Percentiles rank a stretch among this genome's conserved stretches.
Evolutionary conservation across 768 basidiomycete genomes (phyloP).

Genomic region (Russula dissimulans): DNA sequence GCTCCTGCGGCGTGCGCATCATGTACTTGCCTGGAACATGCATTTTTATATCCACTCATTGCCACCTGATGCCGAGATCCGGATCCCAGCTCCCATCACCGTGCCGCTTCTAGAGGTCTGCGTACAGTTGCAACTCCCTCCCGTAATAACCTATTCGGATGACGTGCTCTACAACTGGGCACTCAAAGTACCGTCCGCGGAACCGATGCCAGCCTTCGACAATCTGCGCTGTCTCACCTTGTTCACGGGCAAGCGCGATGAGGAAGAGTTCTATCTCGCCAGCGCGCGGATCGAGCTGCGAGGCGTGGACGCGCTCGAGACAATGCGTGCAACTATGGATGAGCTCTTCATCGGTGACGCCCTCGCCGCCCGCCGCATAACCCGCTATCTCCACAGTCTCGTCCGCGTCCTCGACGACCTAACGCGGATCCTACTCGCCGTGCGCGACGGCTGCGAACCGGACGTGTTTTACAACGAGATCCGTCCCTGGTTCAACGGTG

Average conservation of each 20-base stretch:
- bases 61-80: constrained; percentile 30
- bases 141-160: constrained; percentile 85
- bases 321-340: constrained; percentile 82
- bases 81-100: constrained; percentile 62
- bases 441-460: constrained; percentile 66
- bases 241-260: constrained; percentile 74
- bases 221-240: constrained; percentile 57
- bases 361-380: constrained; percentile 39
- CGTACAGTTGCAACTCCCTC: constrained; percentile 66
- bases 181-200: constrained; percentile 18
- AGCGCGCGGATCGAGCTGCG: constrained; percentile 81
- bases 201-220: constrained; percentile 36
- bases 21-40: constrained; percentile 44
- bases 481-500: constrained; percentile 57
- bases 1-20: constrained; percentile 44
- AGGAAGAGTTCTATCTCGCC: constrained; percentile 80
- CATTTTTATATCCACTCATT: constrained; percentile 49
- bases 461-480: constrained; percentile 49
- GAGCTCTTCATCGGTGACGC: constrained; percentile 69
- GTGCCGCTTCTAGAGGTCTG: constrained; percentile 70
- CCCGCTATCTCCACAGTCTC: constrained; percentile 54
- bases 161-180: constrained; percentile 86
- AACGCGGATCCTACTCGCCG: constrained; percentile 45
- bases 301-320: constrained; percentile 73
- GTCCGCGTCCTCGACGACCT: constrained; percentile 58